Evolutionary conservation across 345 rosid genomes (phyloP).

Genomic region (Gossypium mustelinum): DNA sequence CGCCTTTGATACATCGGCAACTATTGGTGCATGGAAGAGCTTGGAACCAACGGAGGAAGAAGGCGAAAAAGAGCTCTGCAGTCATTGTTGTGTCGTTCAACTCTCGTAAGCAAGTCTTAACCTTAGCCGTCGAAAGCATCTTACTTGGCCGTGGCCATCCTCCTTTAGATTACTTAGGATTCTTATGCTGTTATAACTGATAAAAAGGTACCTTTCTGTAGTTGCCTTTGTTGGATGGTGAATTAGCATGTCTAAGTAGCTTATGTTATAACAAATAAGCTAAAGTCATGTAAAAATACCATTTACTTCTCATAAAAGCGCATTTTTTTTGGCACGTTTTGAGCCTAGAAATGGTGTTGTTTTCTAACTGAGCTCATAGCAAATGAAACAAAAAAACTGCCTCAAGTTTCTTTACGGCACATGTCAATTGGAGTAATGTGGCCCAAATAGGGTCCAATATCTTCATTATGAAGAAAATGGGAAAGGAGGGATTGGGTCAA

Average conservation of each 20-base stretch:
- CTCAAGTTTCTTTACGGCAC: no score
- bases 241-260: not conserved
- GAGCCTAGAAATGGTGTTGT: no score
- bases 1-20: constrained; percentile 37
- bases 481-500: no score
- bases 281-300: no score
- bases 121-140: not conserved
- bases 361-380: no score
- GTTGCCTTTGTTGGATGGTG: not conserved
- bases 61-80: constrained; percentile 7
- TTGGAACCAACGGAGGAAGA: constrained; percentile 21
- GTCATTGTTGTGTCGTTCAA: constrained; percentile 11
- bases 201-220: not conserved
- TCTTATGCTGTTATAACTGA: not conserved
- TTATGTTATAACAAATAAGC: no score
- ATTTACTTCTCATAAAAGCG: no score
- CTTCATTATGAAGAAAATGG: no score
- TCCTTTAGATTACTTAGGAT: not conserved
- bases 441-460: no score
- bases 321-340: no score
- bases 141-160: not conserved
- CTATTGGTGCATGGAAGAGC: constrained; percentile 35
- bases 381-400: no score
- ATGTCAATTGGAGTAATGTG: no score
- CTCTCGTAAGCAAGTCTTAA: not conserved